Evolutionary conservation across 176 grass and related monocot species (phyloP).

Genomic region (Musa schizocarpa): DNA sequence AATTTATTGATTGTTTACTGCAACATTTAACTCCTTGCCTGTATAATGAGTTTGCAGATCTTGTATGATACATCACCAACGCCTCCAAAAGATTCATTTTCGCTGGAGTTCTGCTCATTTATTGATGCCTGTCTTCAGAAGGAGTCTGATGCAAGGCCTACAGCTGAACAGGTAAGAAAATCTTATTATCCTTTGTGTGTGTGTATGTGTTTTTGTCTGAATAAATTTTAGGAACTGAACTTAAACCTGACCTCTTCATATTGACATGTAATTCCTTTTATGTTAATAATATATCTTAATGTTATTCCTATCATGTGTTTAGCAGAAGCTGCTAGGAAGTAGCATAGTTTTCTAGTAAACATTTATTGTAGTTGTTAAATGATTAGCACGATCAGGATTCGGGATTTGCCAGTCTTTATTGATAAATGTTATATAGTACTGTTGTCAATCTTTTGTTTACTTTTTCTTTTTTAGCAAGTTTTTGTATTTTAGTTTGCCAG

Average conservation of each 20-base stretch:
- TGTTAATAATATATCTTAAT: not conserved
- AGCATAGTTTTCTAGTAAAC: no score
- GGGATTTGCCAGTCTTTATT: no score
- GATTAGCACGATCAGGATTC: no score
- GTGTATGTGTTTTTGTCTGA: not conserved
- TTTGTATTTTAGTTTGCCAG: no score
- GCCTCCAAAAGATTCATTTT: slow-evolving; percentile 53
- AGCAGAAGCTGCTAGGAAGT: no score
- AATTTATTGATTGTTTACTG: slow-evolving; percentile 4
- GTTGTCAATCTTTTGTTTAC: no score
- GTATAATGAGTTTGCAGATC: slow-evolving; percentile 40
- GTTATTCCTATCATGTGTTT: not conserved
- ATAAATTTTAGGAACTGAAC: not conserved
- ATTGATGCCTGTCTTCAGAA: slow-evolving; percentile 85
- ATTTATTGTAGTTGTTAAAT: no score
- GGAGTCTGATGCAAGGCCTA: slow-evolving; percentile 65
- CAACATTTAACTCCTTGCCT: slow-evolving; percentile 1
- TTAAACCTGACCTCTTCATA: slow-evolving; percentile 1
- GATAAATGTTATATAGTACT: no score
- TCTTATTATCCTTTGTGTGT: not conserved
- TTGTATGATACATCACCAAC: slow-evolving; percentile 85
- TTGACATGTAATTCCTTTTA: not conserved
- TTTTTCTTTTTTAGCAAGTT: no score
- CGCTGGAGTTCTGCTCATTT: slow-evolving; percentile 82
- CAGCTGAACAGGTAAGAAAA: slow-evolving; percentile 49